Conservation (phyloP, 139 green algal genomes). For the Coelastrella sp. region DNA sequence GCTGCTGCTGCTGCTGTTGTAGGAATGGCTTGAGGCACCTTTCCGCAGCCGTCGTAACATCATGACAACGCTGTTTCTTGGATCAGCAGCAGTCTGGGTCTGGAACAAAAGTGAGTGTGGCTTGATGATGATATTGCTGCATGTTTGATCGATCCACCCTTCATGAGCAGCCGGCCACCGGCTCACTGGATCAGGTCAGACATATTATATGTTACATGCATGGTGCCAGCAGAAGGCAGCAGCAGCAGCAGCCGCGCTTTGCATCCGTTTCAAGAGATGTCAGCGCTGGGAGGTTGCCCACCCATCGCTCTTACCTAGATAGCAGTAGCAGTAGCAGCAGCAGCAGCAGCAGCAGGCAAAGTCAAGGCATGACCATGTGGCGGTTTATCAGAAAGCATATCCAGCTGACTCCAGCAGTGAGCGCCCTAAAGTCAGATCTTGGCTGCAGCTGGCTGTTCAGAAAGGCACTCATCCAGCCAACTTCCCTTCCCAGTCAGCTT, state of each 20-base stretch:
- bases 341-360: background rate
- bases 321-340: background rate
- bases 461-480: background rate
- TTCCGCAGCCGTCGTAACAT: conserved; percentile 64
- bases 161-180: background rate
- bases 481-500: background rate
- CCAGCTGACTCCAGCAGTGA: no score
- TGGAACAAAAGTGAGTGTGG: conserved; percentile 61
- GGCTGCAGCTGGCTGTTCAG: background rate
- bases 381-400: no score
- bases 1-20: background rate
- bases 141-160: no score
- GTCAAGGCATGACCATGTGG: no score
- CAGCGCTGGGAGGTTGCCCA: no score
- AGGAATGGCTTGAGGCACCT: background rate
- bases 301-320: no score
- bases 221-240: background rate
- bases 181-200: background rate
- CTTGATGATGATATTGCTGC: no score
- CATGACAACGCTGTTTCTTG: conserved; percentile 53
- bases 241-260: background rate
- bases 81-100: conserved; percentile 59
- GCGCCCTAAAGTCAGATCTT: no score
- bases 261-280: background rate
- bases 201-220: background rate